Evolutionary conservation across 345 rosid genomes (phyloP).

Genomic region (Rhizophora mangle): DNA sequence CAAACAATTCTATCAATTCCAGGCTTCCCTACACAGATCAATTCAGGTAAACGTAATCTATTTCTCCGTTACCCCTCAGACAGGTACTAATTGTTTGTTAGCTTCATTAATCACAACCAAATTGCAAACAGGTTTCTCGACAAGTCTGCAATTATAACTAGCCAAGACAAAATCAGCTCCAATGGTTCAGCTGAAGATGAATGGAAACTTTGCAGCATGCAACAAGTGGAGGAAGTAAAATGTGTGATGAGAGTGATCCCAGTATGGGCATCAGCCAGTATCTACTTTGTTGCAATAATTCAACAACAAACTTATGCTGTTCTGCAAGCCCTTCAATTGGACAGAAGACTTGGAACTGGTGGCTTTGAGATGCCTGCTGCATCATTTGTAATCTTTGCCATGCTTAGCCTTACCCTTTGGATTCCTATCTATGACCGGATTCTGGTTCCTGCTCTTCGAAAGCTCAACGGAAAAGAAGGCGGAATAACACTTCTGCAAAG

Average conservation of each 20-base stretch:
- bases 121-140: neutral
- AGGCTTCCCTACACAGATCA: neutral
- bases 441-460: no score
- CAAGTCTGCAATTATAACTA: neutral
- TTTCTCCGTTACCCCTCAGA: neutral
- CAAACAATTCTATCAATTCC: neutral
- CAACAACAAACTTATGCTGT: neutral
- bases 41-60: neutral
- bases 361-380: constrained; percentile 1
- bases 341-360: neutral
- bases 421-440: no score
- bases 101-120: neutral
- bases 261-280: neutral
- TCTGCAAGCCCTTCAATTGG: neutral
- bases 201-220: neutral
- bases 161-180: neutral
- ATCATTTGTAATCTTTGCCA: neutral
- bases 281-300: neutral
- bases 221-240: no score
- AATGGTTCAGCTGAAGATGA: neutral
- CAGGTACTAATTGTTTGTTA: neutral
- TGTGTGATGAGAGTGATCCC: no score
- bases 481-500: constrained; percentile 1
- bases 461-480: neutral
- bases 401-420: neutral